These are phyloP conservation scores for Boletus vinaceobasis DNA, from an alignment of 768 basidiomycete genomes.

Conservation along the genomic window DNA sequence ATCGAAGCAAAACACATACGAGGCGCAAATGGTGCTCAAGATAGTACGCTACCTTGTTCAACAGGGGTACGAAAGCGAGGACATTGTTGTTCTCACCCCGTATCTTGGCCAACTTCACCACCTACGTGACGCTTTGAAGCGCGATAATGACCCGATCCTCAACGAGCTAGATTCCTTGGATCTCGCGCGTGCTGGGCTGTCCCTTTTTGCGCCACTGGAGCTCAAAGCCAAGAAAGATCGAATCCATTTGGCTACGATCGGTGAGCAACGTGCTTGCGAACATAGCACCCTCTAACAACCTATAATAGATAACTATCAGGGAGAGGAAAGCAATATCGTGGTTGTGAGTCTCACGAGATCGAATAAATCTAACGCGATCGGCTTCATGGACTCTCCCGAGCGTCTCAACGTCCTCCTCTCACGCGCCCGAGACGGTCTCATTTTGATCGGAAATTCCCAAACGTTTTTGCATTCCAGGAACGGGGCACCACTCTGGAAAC, in stretches of 20 bases:
- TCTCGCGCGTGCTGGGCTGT: slow-evolving; percentile 53
- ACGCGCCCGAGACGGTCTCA: slow-evolving; percentile 58
- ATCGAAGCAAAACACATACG: slow-evolving; percentile 60
- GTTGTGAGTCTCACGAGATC: slow-evolving; percentile 59
- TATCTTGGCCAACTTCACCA: slow-evolving; percentile 62
- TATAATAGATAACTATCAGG: slow-evolving; percentile 68
- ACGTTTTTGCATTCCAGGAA: slow-evolving; percentile 44
- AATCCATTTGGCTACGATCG: slow-evolving; percentile 65
- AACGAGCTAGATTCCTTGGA: slow-evolving; percentile 61
- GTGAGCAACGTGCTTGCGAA: slow-evolving; percentile 29
- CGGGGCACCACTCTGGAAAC: slow-evolving; percentile 15
- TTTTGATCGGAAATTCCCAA: slow-evolving; percentile 61
- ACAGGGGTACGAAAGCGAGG: slow-evolving; percentile 28
- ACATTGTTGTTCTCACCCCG: slow-evolving; percentile 66
- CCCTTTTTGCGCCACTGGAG: slow-evolving; percentile 29
- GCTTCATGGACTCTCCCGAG: slow-evolving; percentile 69
- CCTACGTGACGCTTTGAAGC: slow-evolving; percentile 42
- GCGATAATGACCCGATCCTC: slow-evolving; percentile 52
- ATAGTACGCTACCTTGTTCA: slow-evolving; percentile 56
- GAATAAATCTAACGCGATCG: slow-evolving; percentile 53
- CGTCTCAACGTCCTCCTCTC: slow-evolving; percentile 70
- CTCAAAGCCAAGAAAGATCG: slow-evolving; percentile 35
- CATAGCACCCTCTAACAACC: neutral
- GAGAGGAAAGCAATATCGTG: slow-evolving; percentile 70
- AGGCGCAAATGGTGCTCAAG: slow-evolving; percentile 61